phyloP scores from a whole-genome alignment of 1,139 yeast species.

The Yamadazyma sp. region DNA sequence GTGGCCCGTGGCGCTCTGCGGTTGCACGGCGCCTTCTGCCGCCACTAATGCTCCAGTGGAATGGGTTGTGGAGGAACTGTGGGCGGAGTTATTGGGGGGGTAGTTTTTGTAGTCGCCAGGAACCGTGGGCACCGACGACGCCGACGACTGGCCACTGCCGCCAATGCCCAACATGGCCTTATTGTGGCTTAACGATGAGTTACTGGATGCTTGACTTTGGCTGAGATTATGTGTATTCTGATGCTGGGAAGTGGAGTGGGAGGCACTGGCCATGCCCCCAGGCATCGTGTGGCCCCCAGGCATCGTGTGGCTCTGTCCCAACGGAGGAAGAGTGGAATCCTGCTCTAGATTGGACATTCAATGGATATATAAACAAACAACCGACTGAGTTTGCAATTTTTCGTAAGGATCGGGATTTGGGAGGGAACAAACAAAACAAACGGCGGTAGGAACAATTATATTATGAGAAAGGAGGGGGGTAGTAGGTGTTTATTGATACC shows the following conservation, averaged over 20 bases:
- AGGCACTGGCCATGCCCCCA: background rate
- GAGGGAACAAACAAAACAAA: no score
- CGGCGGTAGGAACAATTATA: no score
- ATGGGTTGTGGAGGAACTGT: no score
- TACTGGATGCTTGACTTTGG: background rate
- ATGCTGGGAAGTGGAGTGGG: background rate
- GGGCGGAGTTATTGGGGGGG: background rate
- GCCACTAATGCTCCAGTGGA: no score
- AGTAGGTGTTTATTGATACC: background rate
- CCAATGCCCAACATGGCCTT: background rate
- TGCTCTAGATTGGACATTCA: conserved; percentile 1
- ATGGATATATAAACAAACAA: background rate
- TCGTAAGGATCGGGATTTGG: no score
- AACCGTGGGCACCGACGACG: background rate
- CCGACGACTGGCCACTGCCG: background rate
- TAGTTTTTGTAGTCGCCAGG: background rate
- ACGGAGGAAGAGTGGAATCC: conserved; percentile 1
- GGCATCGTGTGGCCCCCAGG: no score
- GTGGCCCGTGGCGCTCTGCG: conserved; percentile 4
- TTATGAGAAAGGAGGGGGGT: no score
- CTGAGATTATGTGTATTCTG: background rate
- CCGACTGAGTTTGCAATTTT: no score
- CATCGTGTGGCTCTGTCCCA: background rate
- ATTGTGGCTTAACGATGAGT: background rate
- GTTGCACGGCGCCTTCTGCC: conserved; percentile 6